These are phyloP conservation scores for Ustilago sp. DNA, from an alignment of 1,284 basidiomycete species.

Conservation along the genomic window DNA sequence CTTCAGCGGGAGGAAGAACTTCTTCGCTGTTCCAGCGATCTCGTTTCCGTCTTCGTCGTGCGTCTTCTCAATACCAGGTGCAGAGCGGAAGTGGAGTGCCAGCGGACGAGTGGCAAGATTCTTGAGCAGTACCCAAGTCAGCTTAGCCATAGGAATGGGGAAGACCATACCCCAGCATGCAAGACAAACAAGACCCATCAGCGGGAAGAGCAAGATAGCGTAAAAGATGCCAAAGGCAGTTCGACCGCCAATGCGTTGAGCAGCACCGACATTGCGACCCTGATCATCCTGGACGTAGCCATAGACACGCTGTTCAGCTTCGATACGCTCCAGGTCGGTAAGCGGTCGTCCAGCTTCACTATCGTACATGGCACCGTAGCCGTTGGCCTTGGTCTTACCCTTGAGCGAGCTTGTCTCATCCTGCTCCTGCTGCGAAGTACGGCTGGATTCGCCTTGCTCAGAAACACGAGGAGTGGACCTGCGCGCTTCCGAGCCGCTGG, in stretches of 20 bases:
- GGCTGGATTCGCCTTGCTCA: constrained; percentile 30
- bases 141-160: constrained; percentile 97
- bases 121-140: constrained; percentile 91
- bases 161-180: constrained; percentile 93
- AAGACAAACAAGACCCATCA: constrained; percentile 77
- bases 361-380: constrained; percentile 34
- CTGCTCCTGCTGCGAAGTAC: constrained; percentile 35
- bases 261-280: constrained; percentile 58
- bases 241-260: constrained; percentile 54
- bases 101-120: constrained; percentile 85
- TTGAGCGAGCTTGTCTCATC: constrained; percentile 51
- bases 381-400: constrained; percentile 50
- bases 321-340: constrained; percentile 52
- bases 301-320: constrained; percentile 60
- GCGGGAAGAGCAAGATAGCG: constrained; percentile 87
- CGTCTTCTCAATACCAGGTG: constrained; percentile 50
- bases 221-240: constrained; percentile 74
- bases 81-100: constrained; percentile 86
- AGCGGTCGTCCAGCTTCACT: constrained; percentile 21
- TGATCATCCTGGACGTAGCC: constrained; percentile 63
- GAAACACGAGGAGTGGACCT: constrained; percentile 38
- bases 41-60: constrained; percentile 64
- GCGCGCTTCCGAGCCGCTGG: constrained; percentile 41
- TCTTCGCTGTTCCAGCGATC: constrained; percentile 46
- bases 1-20: constrained; percentile 63